Conservation (phyloP, 2,329 filamentous ascomycete species). For the Ustilaginoidea virens region DNA sequence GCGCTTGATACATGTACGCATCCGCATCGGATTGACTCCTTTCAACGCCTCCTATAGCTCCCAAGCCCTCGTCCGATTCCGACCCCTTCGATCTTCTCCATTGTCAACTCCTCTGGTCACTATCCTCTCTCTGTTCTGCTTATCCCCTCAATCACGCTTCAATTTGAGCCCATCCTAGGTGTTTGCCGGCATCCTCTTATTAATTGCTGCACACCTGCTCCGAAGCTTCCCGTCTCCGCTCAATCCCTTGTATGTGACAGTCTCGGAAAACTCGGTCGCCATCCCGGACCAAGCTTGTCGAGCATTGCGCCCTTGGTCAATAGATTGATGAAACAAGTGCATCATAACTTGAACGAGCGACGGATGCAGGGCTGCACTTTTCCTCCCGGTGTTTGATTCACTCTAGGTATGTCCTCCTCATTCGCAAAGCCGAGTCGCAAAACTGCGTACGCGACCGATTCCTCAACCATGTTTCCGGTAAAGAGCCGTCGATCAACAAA, state of each 20-base stretch:
- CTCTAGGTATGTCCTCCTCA: no score
- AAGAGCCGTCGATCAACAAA: no score
- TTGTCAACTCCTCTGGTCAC: conserved; percentile 1
- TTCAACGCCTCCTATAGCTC: no score
- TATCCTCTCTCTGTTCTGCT: conserved; percentile 1
- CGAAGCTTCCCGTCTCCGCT: conserved; percentile 1
- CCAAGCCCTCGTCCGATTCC: not conserved
- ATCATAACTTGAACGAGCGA: conserved; percentile 1
- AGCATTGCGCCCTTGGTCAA: conserved; percentile 4
- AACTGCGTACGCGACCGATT: no score
- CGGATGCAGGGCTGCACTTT: conserved; percentile 7
- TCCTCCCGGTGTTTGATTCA: conserved; percentile 13
- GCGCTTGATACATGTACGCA: no score
- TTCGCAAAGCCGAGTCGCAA: no score
- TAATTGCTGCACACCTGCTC: conserved; percentile 5
- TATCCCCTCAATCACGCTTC: conserved; percentile 1
- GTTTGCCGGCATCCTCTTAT: conserved; percentile 2
- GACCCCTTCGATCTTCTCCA: conserved; percentile 1
- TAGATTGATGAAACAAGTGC: not conserved
- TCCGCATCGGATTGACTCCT: no score
- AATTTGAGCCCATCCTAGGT: conserved; percentile 5
- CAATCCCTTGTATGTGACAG: conserved; percentile 1
- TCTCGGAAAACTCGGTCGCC: conserved; percentile 4
- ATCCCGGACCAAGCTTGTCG: conserved; percentile 5
- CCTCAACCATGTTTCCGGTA: no score